A percentile compares a stretch with the other conserved stretches of the same genome.
Evolutionary conservation across 2,329 filamentous ascomycete genomes (phyloP).

Genomic region (Curvularia eragrostidis): DNA sequence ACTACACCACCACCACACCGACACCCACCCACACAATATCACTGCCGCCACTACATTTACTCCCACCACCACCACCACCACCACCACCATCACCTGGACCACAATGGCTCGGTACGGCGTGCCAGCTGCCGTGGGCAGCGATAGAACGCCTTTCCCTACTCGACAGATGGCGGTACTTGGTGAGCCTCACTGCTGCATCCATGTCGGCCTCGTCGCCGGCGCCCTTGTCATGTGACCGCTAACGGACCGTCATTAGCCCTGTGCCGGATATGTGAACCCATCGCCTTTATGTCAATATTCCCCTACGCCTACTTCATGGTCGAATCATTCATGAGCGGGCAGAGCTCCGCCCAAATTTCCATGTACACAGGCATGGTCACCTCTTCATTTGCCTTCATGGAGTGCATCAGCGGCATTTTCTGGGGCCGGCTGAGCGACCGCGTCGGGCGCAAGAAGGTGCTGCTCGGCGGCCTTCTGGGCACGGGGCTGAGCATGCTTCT

Average conservation of each 20-base stretch:
- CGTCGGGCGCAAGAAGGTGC: slow-evolving; percentile 89
- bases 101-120: slow-evolving; percentile 43
- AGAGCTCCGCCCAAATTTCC: slow-evolving; percentile 79
- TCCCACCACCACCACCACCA: slow-evolving; percentile 10
- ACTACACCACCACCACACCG: slow-evolving; percentile 24
- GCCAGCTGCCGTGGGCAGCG: slow-evolving; percentile 35
- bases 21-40: slow-evolving; percentile 22
- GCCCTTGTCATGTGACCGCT: neutral
- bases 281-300: slow-evolving; percentile 99
- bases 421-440: slow-evolving; percentile 94
- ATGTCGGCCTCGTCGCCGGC: neutral
- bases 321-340: slow-evolving; percentile 83
- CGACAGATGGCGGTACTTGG: slow-evolving; percentile 64
- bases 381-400: slow-evolving; percentile 92
- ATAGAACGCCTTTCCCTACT: slow-evolving; percentile 60
- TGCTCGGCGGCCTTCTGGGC: slow-evolving; percentile 86
- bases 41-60: slow-evolving; percentile 20
- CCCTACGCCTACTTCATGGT: slow-evolving; percentile 99
- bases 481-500: slow-evolving; percentile 91
- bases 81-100: slow-evolving; percentile 9
- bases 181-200: slow-evolving; percentile 43
- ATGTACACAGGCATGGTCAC: slow-evolving; percentile 96
- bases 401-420: slow-evolving; percentile 89
- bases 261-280: slow-evolving; percentile 96
- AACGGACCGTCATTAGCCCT: slow-evolving; percentile 64